phyloP scores from a whole-genome alignment of 495 filamentous ascomycete species.

The Neurospora sp. region DNA sequence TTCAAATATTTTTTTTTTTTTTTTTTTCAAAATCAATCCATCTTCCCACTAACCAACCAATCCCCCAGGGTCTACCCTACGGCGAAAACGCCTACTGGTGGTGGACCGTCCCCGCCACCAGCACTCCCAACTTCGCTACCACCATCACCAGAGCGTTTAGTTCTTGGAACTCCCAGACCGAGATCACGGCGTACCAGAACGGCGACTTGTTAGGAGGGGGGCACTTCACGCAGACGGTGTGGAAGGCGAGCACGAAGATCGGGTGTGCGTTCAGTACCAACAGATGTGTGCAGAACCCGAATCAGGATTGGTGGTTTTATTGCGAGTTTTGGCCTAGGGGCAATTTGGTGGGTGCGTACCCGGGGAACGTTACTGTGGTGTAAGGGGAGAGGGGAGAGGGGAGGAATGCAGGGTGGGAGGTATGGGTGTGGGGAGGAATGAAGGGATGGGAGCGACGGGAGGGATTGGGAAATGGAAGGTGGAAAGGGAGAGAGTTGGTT shows the following conservation, averaged over 20 bases:
- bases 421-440: background rate
- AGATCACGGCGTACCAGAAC: conserved; percentile 7
- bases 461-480: background rate
- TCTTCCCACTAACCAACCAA: background rate
- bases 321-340: conserved; percentile 13
- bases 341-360: conserved; percentile 6
- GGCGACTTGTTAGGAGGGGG: conserved; percentile 6
- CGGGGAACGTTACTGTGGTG: conserved; percentile 6
- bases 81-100: conserved; percentile 15
- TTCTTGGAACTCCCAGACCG: conserved; percentile 4
- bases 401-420: background rate
- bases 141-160: conserved; percentile 4
- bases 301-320: conserved; percentile 16
- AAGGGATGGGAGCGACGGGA: background rate
- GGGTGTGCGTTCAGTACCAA: conserved; percentile 16
- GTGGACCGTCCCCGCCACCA: conserved; percentile 1
- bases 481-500: background rate
- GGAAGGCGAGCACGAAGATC: conserved; percentile 10
- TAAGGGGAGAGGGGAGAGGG: background rate
- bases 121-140: conserved; percentile 4
- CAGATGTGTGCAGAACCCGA: conserved; percentile 6
- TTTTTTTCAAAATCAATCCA: background rate
- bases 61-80: conserved; percentile 8
- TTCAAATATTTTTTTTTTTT: background rate
- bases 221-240: conserved; percentile 18